Conservation (phyloP, 306 rosid species). For the Adenanthera pavonina region DNA sequence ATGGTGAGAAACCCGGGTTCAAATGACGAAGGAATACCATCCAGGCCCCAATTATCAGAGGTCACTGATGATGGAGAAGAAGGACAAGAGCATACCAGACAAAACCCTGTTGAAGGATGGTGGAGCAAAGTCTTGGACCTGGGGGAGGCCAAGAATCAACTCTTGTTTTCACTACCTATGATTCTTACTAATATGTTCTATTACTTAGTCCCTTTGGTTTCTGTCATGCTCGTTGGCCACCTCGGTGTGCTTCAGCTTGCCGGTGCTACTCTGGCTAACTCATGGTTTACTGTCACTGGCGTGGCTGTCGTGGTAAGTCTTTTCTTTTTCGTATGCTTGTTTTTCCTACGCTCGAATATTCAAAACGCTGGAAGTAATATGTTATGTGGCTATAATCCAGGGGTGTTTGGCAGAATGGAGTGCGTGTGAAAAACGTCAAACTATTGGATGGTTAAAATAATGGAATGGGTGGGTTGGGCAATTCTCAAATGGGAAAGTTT, state of each 20-base stretch:
- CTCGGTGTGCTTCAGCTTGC: neutral
- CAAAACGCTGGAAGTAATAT: too few relatives aligned
- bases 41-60: neutral
- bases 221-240: slow-evolving; percentile 8
- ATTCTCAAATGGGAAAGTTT: too few relatives aligned
- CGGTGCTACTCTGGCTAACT: neutral
- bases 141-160: neutral
- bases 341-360: too few relatives aligned
- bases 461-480: too few relatives aligned
- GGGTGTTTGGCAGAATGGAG: too few relatives aligned
- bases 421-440: too few relatives aligned
- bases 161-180: neutral
- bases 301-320: neutral
- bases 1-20: neutral
- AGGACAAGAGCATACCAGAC: neutral
- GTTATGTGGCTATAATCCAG: too few relatives aligned
- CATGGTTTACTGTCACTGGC: neutral
- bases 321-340: neutral
- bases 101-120: neutral
- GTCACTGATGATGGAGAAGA: neutral
- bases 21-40: neutral
- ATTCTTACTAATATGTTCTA: neutral
- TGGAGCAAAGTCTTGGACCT: neutral
- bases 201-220: neutral
- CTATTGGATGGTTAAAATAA: too few relatives aligned